Conservation (phyloP, 208 protist species). For the Tritrichomonas foetus region DNA sequence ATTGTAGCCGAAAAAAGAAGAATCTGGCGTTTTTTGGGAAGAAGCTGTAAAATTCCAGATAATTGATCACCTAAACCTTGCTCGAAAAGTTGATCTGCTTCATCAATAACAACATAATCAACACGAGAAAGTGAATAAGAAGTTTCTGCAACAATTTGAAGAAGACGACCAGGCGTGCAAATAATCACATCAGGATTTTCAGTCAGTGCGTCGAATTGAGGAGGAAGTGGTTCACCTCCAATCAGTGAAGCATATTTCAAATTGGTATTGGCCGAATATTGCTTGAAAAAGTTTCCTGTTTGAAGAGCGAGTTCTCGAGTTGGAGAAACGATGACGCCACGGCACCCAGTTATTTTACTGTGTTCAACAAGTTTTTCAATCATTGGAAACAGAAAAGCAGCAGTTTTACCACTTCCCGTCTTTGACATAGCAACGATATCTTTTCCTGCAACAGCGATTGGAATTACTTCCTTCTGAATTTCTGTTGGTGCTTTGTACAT, state of each 20-base stretch:
- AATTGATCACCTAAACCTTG: conserved; percentile 90
- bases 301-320: conserved; percentile 91
- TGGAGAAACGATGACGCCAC: conserved; percentile 90
- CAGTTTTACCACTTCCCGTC: conserved; percentile 84
- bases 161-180: conserved; percentile 94
- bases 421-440: conserved; percentile 98
- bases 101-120: conserved; percentile 95
- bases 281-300: conserved; percentile 81
- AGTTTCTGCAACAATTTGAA: conserved; percentile 52
- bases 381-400: conserved; percentile 76
- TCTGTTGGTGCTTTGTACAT: neutral
- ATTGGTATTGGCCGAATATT: conserved; percentile 64
- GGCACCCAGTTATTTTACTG: conserved; percentile 70
- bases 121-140: conserved; percentile 56
- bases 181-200: conserved; percentile 91
- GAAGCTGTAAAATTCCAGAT: conserved; percentile 79
- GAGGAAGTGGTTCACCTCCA: conserved; percentile 87
- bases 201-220: conserved; percentile 88
- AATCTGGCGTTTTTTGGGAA: conserved; percentile 81
- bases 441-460: conserved; percentile 72
- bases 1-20: conserved; percentile 91
- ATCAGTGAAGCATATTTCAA: neutral
- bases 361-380: conserved; percentile 65
- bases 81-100: conserved; percentile 98
- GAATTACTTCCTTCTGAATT: conserved; percentile 86